phyloP scores from a whole-genome alignment of 2,329 filamentous ascomycete genomes.

The Cadophora sp. region DNA sequence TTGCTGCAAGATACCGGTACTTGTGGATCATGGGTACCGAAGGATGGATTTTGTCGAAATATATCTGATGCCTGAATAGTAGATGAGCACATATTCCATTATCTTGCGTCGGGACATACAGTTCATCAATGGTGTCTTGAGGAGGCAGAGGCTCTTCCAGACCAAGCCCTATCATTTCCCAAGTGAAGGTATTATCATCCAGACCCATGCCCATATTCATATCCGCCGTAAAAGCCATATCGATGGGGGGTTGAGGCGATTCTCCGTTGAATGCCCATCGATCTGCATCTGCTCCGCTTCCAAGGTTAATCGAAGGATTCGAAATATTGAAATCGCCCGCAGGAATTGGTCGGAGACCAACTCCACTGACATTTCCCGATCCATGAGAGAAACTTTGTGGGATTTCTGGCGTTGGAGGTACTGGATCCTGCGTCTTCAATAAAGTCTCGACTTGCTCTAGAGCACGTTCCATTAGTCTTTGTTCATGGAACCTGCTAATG shows the following conservation, averaged over 20 bases:
- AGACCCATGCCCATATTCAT: constrained; percentile 55
- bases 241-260: constrained; percentile 54
- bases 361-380: constrained; percentile 32
- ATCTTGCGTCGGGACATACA: constrained; percentile 56
- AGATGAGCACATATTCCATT: constrained; percentile 22
- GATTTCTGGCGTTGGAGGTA: constrained; percentile 31
- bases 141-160: constrained; percentile 72
- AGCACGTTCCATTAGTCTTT: constrained; percentile 25
- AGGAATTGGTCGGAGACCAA: constrained; percentile 34
- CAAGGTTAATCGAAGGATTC: constrained; percentile 51
- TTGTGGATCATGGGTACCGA: constrained; percentile 89
- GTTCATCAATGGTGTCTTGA: constrained; percentile 77
- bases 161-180: constrained; percentile 80
- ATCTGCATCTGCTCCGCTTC: constrained; percentile 59
- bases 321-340: constrained; percentile 51
- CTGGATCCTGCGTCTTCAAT: constrained; percentile 77
- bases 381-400: constrained; percentile 33
- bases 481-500: neutral
- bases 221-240: constrained; percentile 61
- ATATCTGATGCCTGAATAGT: constrained; percentile 72
- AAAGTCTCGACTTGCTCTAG: constrained; percentile 92
- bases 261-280: constrained; percentile 61
- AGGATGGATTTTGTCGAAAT: constrained; percentile 89
- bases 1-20: constrained; percentile 83
- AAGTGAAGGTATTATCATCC: constrained; percentile 68